Base-by-base conservation (phyloP, 371 early-diverging fungal species). In the Phascolomyces articulosus region DNA sequence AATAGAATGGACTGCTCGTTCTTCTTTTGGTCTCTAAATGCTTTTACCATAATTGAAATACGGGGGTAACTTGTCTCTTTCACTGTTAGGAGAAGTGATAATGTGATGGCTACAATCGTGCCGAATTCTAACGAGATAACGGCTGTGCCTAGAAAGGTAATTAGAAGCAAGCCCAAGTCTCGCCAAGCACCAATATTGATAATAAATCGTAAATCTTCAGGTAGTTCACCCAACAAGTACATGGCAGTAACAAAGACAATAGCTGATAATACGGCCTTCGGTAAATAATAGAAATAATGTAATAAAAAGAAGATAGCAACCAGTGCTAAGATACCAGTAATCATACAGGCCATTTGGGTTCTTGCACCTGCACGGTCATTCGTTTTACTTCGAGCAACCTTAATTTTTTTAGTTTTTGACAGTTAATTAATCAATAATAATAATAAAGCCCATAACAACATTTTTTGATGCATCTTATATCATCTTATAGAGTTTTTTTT, bases 51-150 rank as follows among this genome's bases (percentile, higher is more conserved):
- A 63, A 94, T 82, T 40, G 89, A 89, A 65, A 94, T 92, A 34
- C 89, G 82, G 8, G 94, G 94, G 64, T 88, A 85, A 64, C 95
- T 96, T 3, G 95, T 93, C 65, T 95, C 90, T 75, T 93, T 91
- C 64, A 98, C 89, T 23, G 96, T 96, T 53, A 95, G 84, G 53
- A 97, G 70, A 38, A 98, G 84, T 2, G 95, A 93, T 8, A 95
- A 74, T 0, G 90, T 87, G 24, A 98, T 90, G 40, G 95, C 93
- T 31, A 96, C 71, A 54, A 98, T 71, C 0, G 95, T 95, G 34
- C 98, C 98, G 24, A 91, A 91, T 74, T 97, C 97, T 40, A 96
- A 84, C 0, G 95, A 94, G 11, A 96, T 83, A 9, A 91, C 75
- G 38, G 96, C 84, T 16, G 97, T 96, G 21, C 89, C 84, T 10